Conservation (phyloP, 1,284 basidiomycete species). For the Acaromyces ingoldii region DNA sequence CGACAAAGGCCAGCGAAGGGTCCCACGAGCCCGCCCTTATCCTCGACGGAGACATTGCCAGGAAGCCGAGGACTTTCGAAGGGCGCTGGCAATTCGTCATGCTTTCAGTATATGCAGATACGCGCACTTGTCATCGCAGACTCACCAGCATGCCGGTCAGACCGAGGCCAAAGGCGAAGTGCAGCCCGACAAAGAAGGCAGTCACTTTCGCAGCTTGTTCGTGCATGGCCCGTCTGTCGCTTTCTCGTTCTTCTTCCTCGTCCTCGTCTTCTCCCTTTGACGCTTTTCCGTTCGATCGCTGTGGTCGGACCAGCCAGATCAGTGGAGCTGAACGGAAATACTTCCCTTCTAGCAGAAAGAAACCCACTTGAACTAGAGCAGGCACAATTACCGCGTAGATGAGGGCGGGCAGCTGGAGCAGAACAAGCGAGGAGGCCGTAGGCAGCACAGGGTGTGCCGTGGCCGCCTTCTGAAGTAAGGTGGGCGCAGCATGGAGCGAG, state of each 20-base stretch:
- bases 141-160: constrained; percentile 45
- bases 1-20: constrained; percentile 54
- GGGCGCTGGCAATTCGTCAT: constrained; percentile 19
- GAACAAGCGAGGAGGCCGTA: constrained; percentile 13
- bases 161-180: constrained; percentile 45
- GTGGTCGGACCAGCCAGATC: too few relatives aligned
- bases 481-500: constrained; percentile 4
- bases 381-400: constrained; percentile 16
- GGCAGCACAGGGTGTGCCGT: constrained; percentile 9
- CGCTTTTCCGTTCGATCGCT: too few relatives aligned
- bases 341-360: too few relatives aligned
- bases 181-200: constrained; percentile 33
- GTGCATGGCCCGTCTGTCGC: neutral
- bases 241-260: neutral
- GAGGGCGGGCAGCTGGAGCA: constrained; percentile 34
- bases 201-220: constrained; percentile 21
- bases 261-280: neutral
- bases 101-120: constrained; percentile 9
- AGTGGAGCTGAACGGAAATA: too few relatives aligned
- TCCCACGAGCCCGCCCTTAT: constrained; percentile 47
- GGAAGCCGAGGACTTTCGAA: constrained; percentile 36
- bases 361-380: neutral
- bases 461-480: too few relatives aligned
- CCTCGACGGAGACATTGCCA: constrained; percentile 17
- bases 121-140: constrained; percentile 8